Percentiles rank a stretch among this genome's conserved stretches.
These are phyloP conservation scores for Ziziphus jujuba DNA, from an alignment of 306 rosid species.

Conservation along the genomic window DNA sequence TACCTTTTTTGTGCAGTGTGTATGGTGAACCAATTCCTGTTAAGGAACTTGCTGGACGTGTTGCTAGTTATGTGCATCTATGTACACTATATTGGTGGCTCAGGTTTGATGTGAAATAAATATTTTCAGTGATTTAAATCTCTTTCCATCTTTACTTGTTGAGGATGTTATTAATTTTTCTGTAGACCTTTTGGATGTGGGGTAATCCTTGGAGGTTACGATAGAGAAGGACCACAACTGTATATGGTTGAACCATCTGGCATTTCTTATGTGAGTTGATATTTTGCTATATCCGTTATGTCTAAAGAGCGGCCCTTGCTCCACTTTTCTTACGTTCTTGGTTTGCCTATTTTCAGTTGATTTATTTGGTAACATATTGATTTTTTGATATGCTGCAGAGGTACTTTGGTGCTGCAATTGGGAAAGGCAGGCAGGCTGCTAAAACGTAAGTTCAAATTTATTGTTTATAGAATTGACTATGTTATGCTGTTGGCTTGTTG, in stretches of 20 bases:
- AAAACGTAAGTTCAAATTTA: conserved; percentile 68
- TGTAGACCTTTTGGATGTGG: conserved; percentile 99
- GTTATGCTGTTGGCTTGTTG: not conserved
- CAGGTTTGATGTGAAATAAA: conserved; percentile 48
- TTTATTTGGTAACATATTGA: conserved; percentile 25
- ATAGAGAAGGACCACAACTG: conserved; percentile 95
- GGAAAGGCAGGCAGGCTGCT: conserved; percentile 98
- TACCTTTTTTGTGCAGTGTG: conserved; percentile 43
- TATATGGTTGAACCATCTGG: conserved; percentile 99
- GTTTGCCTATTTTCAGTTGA: not conserved
- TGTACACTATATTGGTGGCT: conserved; percentile 99
- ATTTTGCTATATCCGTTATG: conserved; percentile 8
- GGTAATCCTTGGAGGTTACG: conserved; percentile 93
- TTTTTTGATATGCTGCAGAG: conserved; percentile 50
- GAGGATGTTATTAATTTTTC: conserved; percentile 17
- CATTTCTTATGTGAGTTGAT: conserved; percentile 74
- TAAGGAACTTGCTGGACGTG: conserved; percentile 96
- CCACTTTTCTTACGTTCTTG: conserved; percentile 7
- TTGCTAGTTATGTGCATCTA: conserved; percentile 96
- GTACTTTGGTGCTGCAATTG: conserved; percentile 98
- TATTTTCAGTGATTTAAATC: conserved; percentile 22
- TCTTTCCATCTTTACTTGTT: conserved; percentile 20
- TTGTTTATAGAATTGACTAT: not conserved
- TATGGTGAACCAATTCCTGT: conserved; percentile 90
- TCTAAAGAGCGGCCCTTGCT: not conserved